These are phyloP conservation scores for Phaeosphaeria sp. DNA, from an alignment of 2,329 filamentous ascomycete genomes.

Conservation along the genomic window DNA sequence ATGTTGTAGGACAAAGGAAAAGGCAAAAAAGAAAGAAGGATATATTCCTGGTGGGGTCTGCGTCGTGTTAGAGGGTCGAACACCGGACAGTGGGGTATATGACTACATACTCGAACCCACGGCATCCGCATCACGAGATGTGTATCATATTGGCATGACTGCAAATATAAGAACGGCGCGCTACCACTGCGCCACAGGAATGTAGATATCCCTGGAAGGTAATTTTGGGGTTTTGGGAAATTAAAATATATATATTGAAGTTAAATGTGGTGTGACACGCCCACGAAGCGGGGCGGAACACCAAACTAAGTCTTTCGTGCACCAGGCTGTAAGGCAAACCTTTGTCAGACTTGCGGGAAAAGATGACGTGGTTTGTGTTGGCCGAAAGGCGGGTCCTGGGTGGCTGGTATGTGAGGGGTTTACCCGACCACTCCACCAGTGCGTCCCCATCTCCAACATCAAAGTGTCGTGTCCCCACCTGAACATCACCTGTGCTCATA, in stretches of 20 bases:
- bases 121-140: conserved; percentile 54
- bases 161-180: conserved; percentile 57
- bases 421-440: conserved; percentile 18
- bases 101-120: conserved; percentile 46
- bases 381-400: background rate
- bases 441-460: conserved; percentile 14
- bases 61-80: conserved; percentile 5
- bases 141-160: conserved; percentile 42
- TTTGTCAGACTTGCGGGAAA: background rate
- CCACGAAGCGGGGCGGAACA: background rate
- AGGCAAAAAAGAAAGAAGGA: conserved; percentile 13
- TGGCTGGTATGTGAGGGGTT: conserved; percentile 11
- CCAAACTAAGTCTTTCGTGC: background rate
- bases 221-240: conserved; percentile 17
- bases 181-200: conserved; percentile 58
- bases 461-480: conserved; percentile 8
- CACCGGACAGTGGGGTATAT: background rate
- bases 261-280: background rate
- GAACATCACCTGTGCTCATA: background rate
- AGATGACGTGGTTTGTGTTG: conserved; percentile 1
- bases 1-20: background rate
- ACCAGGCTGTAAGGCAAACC: background rate
- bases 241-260: conserved; percentile 2
- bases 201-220: conserved; percentile 23
- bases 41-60: conserved; percentile 36